Evolutionary conservation across 2,329 filamentous ascomycete genomes (phyloP).

Genomic region (Pyrenochaeta sp.): DNA sequence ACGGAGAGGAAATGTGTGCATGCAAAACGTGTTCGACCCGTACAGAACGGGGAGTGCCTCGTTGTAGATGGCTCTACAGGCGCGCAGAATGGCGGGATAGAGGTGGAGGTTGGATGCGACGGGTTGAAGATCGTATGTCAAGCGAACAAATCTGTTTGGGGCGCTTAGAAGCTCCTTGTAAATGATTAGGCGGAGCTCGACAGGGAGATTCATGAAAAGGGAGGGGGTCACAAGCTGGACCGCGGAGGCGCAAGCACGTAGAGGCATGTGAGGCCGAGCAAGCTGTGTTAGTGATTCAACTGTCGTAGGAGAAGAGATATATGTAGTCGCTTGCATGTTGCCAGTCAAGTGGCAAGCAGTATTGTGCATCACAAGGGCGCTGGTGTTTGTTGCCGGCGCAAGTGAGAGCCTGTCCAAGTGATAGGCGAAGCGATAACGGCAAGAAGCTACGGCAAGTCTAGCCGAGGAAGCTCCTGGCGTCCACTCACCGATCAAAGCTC

Average conservation of each 20-base stretch:
- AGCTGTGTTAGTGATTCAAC: background rate
- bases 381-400: too few species aligned
- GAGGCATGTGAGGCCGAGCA: background rate
- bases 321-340: background rate
- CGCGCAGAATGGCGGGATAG: background rate
- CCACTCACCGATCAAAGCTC: conserved; percentile 3
- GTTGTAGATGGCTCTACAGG: background rate
- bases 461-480: background rate
- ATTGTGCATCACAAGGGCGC: background rate
- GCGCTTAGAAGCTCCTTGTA: background rate
- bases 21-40: conserved; percentile 5
- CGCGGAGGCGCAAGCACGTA: background rate
- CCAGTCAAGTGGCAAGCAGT: background rate
- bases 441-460: background rate
- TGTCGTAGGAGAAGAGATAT: background rate
- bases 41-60: conserved; percentile 15
- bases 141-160: background rate
- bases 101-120: background rate
- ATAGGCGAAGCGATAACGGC: background rate
- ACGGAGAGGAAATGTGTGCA: conserved; percentile 2
- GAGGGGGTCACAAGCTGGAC: background rate
- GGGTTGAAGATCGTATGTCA: background rate
- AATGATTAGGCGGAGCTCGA: background rate
- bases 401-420: too few species aligned
- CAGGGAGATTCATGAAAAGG: background rate